Conservation (phyloP, 768 basidiomycete species). For the Serendipita sp. region DNA sequence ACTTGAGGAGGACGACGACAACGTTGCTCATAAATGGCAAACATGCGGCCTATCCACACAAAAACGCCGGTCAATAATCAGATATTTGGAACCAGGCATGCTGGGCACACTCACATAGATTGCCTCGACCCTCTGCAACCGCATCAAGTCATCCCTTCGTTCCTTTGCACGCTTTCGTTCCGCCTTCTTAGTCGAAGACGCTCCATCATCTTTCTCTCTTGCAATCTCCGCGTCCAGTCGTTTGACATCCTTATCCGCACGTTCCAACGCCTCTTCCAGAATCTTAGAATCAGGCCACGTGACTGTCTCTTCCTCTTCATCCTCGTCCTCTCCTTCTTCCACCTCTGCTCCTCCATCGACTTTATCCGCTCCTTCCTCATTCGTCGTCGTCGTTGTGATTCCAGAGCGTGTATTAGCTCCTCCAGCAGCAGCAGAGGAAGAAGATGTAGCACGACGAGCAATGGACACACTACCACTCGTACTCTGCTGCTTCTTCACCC, state of each 20-base stretch:
- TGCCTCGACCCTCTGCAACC: constrained; percentile 76
- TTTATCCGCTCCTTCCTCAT: too few species aligned
- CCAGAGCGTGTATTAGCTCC: constrained; percentile 1
- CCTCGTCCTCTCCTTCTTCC: constrained; percentile 14
- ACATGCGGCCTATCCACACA: constrained; percentile 46
- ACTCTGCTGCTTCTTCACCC: not conserved
- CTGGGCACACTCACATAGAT: constrained; percentile 59
- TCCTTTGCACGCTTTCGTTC: constrained; percentile 52
- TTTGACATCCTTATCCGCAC: constrained; percentile 27
- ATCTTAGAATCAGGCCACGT: constrained; percentile 3
- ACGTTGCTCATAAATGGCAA: constrained; percentile 75
- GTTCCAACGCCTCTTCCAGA: constrained; percentile 27
- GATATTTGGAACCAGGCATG: not conserved
- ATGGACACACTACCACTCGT: not conserved
- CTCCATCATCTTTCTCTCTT: constrained; percentile 4
- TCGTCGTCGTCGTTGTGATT: not conserved
- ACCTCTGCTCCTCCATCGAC: constrained; percentile 11
- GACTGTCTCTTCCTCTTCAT: constrained; percentile 7
- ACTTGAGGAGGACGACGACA: constrained; percentile 85
- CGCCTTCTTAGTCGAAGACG: constrained; percentile 7
- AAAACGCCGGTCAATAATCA: not conserved
- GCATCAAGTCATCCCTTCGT: constrained; percentile 64
- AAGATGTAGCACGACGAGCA: not conserved
- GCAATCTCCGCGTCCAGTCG: constrained; percentile 8
- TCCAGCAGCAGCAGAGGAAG: not conserved